Conservation (phyloP, 345 rosid species). For the Linum usitatissimum region DNA sequence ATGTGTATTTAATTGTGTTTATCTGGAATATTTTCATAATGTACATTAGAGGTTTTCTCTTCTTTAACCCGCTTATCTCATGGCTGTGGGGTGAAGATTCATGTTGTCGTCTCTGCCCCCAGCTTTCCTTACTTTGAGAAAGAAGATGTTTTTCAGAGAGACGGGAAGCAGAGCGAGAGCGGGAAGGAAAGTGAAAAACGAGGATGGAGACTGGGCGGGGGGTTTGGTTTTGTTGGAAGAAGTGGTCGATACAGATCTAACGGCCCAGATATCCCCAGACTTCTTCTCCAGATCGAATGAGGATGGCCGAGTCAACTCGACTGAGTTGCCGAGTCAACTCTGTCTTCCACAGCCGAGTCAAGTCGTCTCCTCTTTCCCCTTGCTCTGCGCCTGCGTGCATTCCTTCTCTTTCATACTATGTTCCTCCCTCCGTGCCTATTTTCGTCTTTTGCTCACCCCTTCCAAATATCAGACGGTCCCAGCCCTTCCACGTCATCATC, state of each 20-base stretch:
- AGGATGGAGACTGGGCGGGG: too few species aligned
- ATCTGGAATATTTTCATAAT: neutral
- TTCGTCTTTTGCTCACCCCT: slow-evolving; percentile 43
- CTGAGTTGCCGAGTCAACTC: neutral
- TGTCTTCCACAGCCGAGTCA: slow-evolving; percentile 14
- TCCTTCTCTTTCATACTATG: neutral
- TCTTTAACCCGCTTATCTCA: neutral
- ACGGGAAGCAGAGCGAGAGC: too few species aligned
- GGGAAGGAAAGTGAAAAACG: too few species aligned
- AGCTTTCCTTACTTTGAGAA: too few species aligned
- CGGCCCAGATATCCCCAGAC: too few species aligned
- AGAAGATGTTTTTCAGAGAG: too few species aligned
- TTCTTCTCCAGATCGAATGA: too few species aligned
- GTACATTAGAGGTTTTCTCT: too few species aligned
- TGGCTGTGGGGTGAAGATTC: neutral
- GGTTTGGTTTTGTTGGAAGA: too few species aligned
- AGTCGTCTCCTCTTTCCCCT: slow-evolving; percentile 18
- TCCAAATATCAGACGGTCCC: slow-evolving; percentile 44
- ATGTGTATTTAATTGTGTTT: neutral
- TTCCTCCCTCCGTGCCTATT: slow-evolving; percentile 32
- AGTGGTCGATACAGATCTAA: too few species aligned
- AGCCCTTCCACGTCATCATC: slow-evolving; percentile 65
- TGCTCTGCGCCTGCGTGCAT: slow-evolving; percentile 14
- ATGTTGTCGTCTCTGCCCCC: too few species aligned
- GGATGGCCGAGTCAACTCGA: slow-evolving; percentile 9